These are phyloP conservation scores for Pichia rugopelliculosa DNA, from an alignment of 805 yeast species.

Conservation along the genomic window DNA sequence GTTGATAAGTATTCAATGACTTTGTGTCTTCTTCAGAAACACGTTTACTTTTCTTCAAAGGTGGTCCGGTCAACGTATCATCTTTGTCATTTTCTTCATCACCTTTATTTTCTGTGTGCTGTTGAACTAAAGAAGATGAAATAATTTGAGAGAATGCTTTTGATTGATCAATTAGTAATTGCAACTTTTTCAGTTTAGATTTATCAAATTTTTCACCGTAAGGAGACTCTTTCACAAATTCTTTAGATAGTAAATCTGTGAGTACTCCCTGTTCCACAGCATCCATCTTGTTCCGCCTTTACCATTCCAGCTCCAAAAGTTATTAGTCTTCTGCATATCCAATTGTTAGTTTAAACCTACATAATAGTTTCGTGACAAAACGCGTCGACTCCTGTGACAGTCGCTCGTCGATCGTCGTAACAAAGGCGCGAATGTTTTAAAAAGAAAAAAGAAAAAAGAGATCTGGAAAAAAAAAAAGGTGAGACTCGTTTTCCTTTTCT, in stretches of 20 bases:
- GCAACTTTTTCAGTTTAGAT: constrained; percentile 53
- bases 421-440: background rate
- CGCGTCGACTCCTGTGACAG: background rate
- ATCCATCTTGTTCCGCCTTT: background rate
- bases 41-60: constrained; percentile 21
- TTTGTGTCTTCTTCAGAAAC: background rate
- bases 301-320: background rate
- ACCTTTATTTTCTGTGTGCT: constrained; percentile 6
- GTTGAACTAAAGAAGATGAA: constrained; percentile 62
- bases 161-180: constrained; percentile 76
- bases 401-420: constrained; percentile 2
- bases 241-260: constrained; percentile 4
- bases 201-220: constrained; percentile 24
- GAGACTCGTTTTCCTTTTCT: background rate
- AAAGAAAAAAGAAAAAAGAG: background rate
- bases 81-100: constrained; percentile 8
- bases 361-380: too few species aligned
- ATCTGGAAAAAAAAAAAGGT: background rate
- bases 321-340: background rate
- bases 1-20: constrained; percentile 21
- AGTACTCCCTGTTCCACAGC: constrained; percentile 5
- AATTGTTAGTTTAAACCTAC: too few species aligned
- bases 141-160: constrained; percentile 83
- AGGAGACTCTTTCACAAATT: background rate
- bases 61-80: constrained; percentile 17